Base-by-base conservation (phyloP, 1,139 yeast genomes). In the Blastobotrys indianensis region DNA sequence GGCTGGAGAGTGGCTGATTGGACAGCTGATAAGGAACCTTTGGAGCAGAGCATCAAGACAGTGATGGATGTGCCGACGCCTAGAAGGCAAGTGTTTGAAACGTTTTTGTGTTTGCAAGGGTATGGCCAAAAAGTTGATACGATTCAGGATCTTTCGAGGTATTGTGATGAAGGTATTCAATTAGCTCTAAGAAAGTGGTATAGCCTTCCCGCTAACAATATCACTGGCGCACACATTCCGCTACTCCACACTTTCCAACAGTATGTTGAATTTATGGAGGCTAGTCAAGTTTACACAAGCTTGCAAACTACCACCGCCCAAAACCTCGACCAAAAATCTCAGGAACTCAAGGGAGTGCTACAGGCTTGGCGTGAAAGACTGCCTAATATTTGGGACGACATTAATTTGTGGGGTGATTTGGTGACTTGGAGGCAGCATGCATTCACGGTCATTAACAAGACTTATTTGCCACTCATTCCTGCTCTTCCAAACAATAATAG, bases 1-100 rank as follows among this genome's bases (percentile, higher is more conserved):
- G 98, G 97, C 39, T 94, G 99, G 99, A 75, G 98, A 62, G 95
- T 92, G 41, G 97, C 98, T 6, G 97, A 94, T 60, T 94, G 99
- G 99, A 84, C 84, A 51, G 82, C 94, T 15, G 98, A 94, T 58
- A 76, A 94, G 54, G 98, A 90, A 52, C 92, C 97, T 0, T 72
- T 94, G 41, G 97, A 90, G 60, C 96, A 87, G 62, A 85, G 96
- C 0, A 94, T 92, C 31, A 86, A 88, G 64, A 85, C 94, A 43
- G 95, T 92, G 2, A 88, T 92, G 96, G 99, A 94, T 66, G 97
- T 88, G 29, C 98, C 98, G 9, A 92, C 98, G 0, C 97, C 98
- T 2, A 76, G 99, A 56, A 77, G 98, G 54, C 97, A 90, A 66
- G 82, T 90, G 42, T 94, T 92, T 62, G 97, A 92, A 62, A 87